Base-by-base conservation (phyloP, 108 stramenopile species). In the Nitzschia inconspicua region DNA sequence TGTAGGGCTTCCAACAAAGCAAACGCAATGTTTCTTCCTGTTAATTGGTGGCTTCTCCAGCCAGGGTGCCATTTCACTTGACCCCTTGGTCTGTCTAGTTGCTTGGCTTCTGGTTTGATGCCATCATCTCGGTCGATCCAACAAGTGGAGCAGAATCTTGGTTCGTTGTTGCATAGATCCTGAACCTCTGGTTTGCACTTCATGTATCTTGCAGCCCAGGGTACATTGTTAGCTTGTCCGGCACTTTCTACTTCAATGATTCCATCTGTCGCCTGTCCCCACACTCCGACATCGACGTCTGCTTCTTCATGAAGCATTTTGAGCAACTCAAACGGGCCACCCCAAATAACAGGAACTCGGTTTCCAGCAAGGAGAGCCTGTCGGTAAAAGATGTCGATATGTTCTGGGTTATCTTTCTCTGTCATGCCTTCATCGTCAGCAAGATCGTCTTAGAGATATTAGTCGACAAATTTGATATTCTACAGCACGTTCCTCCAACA, bases 31-130 rank as follows among this genome's bases (percentile, higher is more conserved):
- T 70, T 73, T 19, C 84, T 72, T 16, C 84, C 91, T 29, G 63
- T 74, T n/a, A 87, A 54, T 50, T 93, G 85, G 48, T 93, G 91
- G 20, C 41, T 44, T 52, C 86, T 69, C 83, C 83, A 93, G 49
- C 88, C 88, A 9, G 91, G 73, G 70, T 93, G 57, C 76, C 74
- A 78, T 47, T 68, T 65, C 31, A 72, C 75, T 57, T 69, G 79
- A 20, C 73, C 65, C 26, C 20, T 44, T 8, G 63, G 60, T 3
- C 27, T 42, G 6, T 43, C 37, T 4, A 44, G n/a, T 32, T 75
- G 65, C 10, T 43, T 53, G 26, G n/a, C 28, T 19, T 60, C 39
- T 24, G 75, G 68, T 36, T 68, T 77, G 77, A 47, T 70, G 16
- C 68, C 72, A 26, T 84, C 85, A 8, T 68, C 52, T 40, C 77